Conservation (phyloP, 345 rosid species). For the Brassica carinata region DNA sequence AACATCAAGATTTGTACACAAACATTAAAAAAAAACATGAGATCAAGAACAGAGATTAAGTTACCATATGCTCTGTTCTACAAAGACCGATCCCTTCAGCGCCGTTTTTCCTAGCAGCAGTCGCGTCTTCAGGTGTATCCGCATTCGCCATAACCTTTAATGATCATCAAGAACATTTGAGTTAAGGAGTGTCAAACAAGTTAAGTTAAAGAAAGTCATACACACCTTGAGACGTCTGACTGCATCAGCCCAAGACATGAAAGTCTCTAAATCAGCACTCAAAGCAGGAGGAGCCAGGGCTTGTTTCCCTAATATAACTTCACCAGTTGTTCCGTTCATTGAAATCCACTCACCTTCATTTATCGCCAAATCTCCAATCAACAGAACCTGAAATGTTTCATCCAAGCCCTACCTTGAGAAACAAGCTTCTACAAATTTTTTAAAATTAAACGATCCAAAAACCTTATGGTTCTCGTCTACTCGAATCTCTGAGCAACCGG, state of each 20-base stretch:
- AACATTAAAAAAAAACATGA: neutral
- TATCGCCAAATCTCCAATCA: slow-evolving; percentile 54
- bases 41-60: slow-evolving; percentile 12
- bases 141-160: slow-evolving; percentile 93
- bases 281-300: slow-evolving; percentile 82
- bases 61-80: slow-evolving; percentile 95
- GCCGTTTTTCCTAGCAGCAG: slow-evolving; percentile 84
- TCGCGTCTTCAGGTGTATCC: slow-evolving; percentile 96
- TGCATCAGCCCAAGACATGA: slow-evolving; percentile 92
- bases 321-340: slow-evolving; percentile 90
- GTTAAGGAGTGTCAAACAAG: slow-evolving; percentile 9
- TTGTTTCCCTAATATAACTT: slow-evolving; percentile 82
- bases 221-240: slow-evolving; percentile 75
- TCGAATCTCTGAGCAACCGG: slow-evolving; percentile 80
- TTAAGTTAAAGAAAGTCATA: neutral
- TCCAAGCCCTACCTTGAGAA: neutral
- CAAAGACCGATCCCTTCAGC: slow-evolving; percentile 97
- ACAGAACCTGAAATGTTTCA: slow-evolving; percentile 47
- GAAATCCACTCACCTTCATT: slow-evolving; percentile 94
- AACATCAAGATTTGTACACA: neutral
- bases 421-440: neutral
- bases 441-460: neutral
- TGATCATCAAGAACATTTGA: neutral
- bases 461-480: slow-evolving; percentile 77
- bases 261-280: slow-evolving; percentile 73